Evolutionary conservation across 2,329 filamentous ascomycete genomes (phyloP), one percentile per base, ranked within the genome.

Genomic region (Colletotrichum zoysiae): DNA sequence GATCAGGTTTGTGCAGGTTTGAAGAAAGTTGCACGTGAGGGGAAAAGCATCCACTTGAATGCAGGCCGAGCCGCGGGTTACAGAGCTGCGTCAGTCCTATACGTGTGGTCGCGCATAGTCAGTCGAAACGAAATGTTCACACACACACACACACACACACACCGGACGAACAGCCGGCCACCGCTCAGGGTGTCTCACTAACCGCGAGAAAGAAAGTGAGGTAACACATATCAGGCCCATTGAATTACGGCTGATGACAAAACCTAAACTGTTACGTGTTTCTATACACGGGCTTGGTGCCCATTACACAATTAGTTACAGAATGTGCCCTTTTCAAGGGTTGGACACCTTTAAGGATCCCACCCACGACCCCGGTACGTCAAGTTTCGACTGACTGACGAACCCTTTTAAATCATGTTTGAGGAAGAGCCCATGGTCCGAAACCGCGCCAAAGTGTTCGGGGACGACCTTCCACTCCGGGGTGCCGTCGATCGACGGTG

Each of bases 381-480:
- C 86, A 40, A 89, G 76, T 74, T 85, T 88, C 5, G 84, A 84
- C 33, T 78, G 65, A 3, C 5, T 48, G n/a, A n/a, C 18, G 20
- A 11, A 2, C n/a, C 8, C 6, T 26, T 2, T 9, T 20, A n/a
- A 6, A 5, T n/a, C 23, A 11, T 20, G 42, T 3, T 44, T 50
- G n/a, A 90, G 68, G 74, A 87, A 91, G 20, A 92, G 77, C 6
- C 90, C 91, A 20, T 86, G 81, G 62, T 88, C 86, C 0, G 91
- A 90, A 23, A 92, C 81, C 12, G 87, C 90, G 30, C 91, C 91
- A 77, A 94, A 93, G 68, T 86, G 84, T 35, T 80, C 80, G 4
- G 73, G 74, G 5, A 79, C 44, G 12, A 83, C 53, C 14, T 33
- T 53, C 72, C 74, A 74, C 67, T 23, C 71, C 80, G 67, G 70